Base-by-base conservation (phyloP, 306 rosid genomes). In the Cercis canadensis region DNA sequence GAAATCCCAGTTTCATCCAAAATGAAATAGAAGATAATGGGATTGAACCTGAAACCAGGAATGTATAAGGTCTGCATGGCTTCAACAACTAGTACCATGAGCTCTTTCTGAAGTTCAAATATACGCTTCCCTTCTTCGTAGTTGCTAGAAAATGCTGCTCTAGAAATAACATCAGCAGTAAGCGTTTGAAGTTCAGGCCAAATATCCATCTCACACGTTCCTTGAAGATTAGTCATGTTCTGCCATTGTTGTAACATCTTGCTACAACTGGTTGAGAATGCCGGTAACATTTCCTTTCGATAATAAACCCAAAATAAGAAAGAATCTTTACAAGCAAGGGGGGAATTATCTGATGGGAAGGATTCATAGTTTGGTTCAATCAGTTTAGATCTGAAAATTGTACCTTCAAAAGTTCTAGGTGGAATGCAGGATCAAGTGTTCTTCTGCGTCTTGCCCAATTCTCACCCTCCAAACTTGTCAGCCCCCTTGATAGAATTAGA, bases 361-460 rank as follows among this genome's bases (percentile, higher is more conserved):
- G 5, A 31, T 1, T 12, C 17, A 46, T 40, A 36, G n/a, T 33
- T 37, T 13, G 9, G 29, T 65, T 46, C 5, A 29, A 4, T 13
- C 31, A 31, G 43, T 64, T 29, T 3, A 31, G 17, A 16, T 17
- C 37, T 36, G 16, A 45, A 53, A 33, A 31, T 37, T 31, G 34
- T 62, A 87, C 92, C 89, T 84, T 80, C 53, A 84, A 69, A 36
- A 18, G 75, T 52, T 87, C 89, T 1, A 68, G 34, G 78, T 84
- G 82, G 72, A 87, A 87, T 74, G 81, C 89, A 50, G 86, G 87
- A 53, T 82, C 84, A 54, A 87, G 46, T 1, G 75, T 74, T 65
- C 75, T 82, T 63, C 86, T 77, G 21, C 75, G 87, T 57, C 60
- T 77, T 12, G 79, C 65, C 83, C 89, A 84, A 5, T 67, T 66